Evolutionary conservation across 805 yeast genomes (phyloP).

Genomic region (Kazachstania africana): DNA sequence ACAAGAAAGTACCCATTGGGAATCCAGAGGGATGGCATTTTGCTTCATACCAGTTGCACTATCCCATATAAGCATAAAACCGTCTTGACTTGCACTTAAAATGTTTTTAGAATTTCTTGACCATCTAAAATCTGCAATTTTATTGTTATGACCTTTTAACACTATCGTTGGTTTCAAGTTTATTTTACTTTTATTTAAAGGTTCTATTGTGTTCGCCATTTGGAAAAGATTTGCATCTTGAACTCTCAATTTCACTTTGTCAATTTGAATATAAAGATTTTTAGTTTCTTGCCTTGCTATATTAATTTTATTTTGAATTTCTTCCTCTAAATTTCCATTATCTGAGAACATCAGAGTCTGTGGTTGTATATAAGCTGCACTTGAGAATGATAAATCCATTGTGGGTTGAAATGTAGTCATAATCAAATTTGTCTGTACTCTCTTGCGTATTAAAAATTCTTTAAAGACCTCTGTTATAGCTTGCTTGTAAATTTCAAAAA

Average conservation of each 20-base stretch:
- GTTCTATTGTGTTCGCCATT: conserved; percentile 22
- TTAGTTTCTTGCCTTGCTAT: conserved; percentile 36
- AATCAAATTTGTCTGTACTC: too few species aligned
- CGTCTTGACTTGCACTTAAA: conserved; percentile 76
- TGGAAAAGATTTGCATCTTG: conserved; percentile 37
- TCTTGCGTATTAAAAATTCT: too few species aligned
- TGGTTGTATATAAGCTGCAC: conserved; percentile 2
- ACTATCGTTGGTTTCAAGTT: conserved; percentile 29
- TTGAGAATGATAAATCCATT: too few species aligned
- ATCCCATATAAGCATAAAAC: conserved; percentile 78
- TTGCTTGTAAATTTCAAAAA: too few species aligned
- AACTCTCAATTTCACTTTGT: conserved; percentile 30
- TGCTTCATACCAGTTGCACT: conserved; percentile 57
- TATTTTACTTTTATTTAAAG: conserved; percentile 12
- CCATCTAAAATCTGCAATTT: conserved; percentile 63
- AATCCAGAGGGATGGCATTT: conserved; percentile 59
- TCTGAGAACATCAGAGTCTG: conserved; percentile 5
- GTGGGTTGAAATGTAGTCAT: too few species aligned
- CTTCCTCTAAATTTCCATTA: conserved; percentile 11
- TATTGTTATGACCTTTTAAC: conserved; percentile 52
- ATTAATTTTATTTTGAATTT: conserved; percentile 20
- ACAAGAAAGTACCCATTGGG: conserved; percentile 71
- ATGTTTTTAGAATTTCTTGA: conserved; percentile 45
- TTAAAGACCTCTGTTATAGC: too few species aligned
- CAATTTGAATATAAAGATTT: conserved; percentile 38